Evolutionary conservation across 2,329 filamentous ascomycete genomes (phyloP).

Genomic region (Rosellinia necatrix): DNA sequence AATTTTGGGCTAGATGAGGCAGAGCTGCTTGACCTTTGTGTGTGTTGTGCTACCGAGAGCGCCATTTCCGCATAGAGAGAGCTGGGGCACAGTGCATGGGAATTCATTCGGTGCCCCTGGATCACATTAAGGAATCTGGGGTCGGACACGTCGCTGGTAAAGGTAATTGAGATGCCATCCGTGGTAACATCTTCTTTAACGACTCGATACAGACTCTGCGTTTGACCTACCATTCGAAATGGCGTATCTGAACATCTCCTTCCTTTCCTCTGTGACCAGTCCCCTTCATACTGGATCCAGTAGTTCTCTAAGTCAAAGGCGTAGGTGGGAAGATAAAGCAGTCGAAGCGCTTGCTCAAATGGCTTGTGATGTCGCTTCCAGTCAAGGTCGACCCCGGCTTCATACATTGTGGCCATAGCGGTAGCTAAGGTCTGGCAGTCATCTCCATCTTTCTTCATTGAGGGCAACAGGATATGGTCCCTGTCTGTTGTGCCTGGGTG

Average conservation of each 20-base stretch:
- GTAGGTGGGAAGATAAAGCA: constrained; percentile 34
- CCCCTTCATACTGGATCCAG: constrained; percentile 37
- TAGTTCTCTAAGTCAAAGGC: constrained; percentile 37
- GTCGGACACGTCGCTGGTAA: constrained; percentile 31
- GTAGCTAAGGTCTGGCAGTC: constrained; percentile 10
- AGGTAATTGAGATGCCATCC: constrained; percentile 25
- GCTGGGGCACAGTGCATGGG: constrained; percentile 37
- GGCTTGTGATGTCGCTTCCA: constrained; percentile 35
- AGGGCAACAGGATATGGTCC: constrained; percentile 1
- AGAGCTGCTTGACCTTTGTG: constrained; percentile 26
- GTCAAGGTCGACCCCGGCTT: constrained; percentile 16
- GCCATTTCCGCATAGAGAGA: constrained; percentile 43
- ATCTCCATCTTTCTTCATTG: constrained; percentile 6
- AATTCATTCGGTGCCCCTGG: constrained; percentile 41
- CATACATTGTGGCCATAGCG: constrained; percentile 10
- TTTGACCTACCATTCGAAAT: neutral
- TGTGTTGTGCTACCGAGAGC: constrained; percentile 37
- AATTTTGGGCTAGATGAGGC: neutral
- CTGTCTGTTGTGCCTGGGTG: neutral
- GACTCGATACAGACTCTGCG: neutral
- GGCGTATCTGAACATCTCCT: neutral
- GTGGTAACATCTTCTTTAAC: constrained; percentile 16
- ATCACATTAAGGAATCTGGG: constrained; percentile 22
- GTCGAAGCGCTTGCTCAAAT: constrained; percentile 22
- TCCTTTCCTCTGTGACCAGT: constrained; percentile 28